Base-by-base conservation (phyloP, 2,329 filamentous ascomycete species). In the Ophiostoma triangulosporum region DNA sequence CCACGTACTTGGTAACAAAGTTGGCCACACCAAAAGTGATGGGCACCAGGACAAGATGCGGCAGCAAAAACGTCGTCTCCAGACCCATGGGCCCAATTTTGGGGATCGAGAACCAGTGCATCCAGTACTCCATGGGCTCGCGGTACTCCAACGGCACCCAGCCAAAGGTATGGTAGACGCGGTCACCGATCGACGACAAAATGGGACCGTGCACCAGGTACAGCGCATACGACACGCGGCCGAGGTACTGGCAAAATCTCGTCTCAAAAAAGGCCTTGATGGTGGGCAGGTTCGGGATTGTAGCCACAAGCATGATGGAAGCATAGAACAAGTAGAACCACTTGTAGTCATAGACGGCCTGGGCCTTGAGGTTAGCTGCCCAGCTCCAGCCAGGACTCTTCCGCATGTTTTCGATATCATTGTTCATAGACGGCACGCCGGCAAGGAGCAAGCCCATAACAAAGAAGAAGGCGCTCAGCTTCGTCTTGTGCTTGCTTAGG, bases 241-340 rank as follows among this genome's bases (percentile, higher is more conserved):
- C 81, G 2, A 84, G 70, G 57, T 81, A 81, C 61, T 81, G 80
- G 60, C 74, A 77, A 60, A 80, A 74, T 6, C 68, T 67, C 0
- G 68, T 69, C 63, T 81, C 80, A 60, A 84, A 83, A 61, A 82
- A 78, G 3, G 65, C 57, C 64, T 74, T 76, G 15, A 83, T 68
- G 73, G 73, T 68, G 73, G 73, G 60, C n/a, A 85, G 71, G n/a
- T 75, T 76, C 6, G 77, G 75, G 3, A 78, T 67, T 0, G 74
- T 70, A 1, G 74, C 68, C 0, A 86, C 73, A 0, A 82, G 62
- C 51, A 81, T 70, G 24, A 70, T 68, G 1, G 81, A 72, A 0
- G 79, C 80, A 68, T 73, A 78, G 62, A 81, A 81, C 3, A 84
- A 71, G 62, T 74, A 84, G 65, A 84, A 84, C 80, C 80, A 84